Percentiles rank a stretch among this genome's conserved stretches.
phyloP scores from a whole-genome alignment of 2,329 filamentous ascomycete genomes.

The Xylariaceae sp. region DNA sequence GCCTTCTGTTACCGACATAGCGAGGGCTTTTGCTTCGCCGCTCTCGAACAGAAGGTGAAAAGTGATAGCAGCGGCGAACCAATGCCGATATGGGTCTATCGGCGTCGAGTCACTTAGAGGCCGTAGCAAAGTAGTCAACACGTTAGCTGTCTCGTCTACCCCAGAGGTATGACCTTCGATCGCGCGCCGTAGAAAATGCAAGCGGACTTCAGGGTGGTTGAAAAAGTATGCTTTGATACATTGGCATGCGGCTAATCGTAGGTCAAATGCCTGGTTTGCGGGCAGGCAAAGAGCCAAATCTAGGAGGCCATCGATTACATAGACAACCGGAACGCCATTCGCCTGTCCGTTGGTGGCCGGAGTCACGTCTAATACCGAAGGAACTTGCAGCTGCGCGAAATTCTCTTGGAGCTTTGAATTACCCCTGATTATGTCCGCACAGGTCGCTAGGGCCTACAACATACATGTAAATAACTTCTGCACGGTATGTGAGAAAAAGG shows the following conservation, averaged over 20 bases:
- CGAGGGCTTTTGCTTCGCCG: conserved; percentile 73
- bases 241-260: conserved; percentile 82
- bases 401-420: conserved; percentile 81
- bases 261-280: conserved; percentile 70
- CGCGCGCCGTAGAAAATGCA: conserved; percentile 84
- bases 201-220: conserved; percentile 76
- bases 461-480: conserved; percentile 31
- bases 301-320: conserved; percentile 91
- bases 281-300: conserved; percentile 76
- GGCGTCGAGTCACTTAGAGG: conserved; percentile 63
- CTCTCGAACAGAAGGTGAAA: conserved; percentile 86
- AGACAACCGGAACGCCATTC: conserved; percentile 66
- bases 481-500: conserved; percentile 14
- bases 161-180: conserved; percentile 83
- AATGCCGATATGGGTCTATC: conserved; percentile 81
- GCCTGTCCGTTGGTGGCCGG: conserved; percentile 42
- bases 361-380: conserved; percentile 53
- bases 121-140: conserved; percentile 78
- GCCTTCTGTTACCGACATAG: conserved; percentile 84
- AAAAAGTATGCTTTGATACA: conserved; percentile 93
- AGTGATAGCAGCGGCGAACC: conserved; percentile 86
- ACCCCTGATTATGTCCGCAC: conserved; percentile 83
- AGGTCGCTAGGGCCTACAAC: conserved; percentile 71
- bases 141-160: conserved; percentile 82
- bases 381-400: conserved; percentile 85